Percentiles rank a stretch among this genome's conserved stretches.
Evolutionary conservation across 257 asterid species (phyloP).

Genomic region (Thymus quinquecostatus): DNA sequence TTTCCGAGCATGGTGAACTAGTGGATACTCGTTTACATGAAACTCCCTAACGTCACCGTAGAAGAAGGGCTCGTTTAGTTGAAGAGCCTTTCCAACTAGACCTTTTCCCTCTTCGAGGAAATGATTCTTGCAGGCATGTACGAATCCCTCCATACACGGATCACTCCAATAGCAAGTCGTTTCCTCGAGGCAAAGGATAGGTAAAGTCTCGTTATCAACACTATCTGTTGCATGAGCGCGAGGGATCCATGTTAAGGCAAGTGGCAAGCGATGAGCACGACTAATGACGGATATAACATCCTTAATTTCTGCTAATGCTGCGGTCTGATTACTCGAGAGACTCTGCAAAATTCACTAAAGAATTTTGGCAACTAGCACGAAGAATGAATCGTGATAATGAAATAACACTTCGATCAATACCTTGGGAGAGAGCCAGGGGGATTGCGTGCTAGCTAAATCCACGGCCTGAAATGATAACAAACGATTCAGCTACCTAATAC

Average conservation of each 20-base stretch:
- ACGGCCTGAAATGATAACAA: slow-evolving; percentile 53
- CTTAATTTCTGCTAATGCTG: slow-evolving; percentile 61
- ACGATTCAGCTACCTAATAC: background rate
- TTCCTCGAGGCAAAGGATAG: slow-evolving; percentile 51
- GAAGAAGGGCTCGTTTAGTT: slow-evolving; percentile 64
- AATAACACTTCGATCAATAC: slow-evolving; percentile 29
- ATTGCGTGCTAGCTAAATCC: slow-evolving; percentile 52
- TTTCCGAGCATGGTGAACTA: slow-evolving; percentile 85
- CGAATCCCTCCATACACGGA: slow-evolving; percentile 56
- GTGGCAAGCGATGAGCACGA: slow-evolving; percentile 68
- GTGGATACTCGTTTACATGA: slow-evolving; percentile 70
- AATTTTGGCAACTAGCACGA: slow-evolving; percentile 3
- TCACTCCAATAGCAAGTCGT: slow-evolving; percentile 56
- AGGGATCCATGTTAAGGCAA: slow-evolving; percentile 78
- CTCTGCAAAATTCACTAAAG: slow-evolving; percentile 35
- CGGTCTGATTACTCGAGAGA: slow-evolving; percentile 57
- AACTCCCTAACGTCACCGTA: slow-evolving; percentile 60
- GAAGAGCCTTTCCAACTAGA: slow-evolving; percentile 72
- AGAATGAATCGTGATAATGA: slow-evolving; percentile 2
- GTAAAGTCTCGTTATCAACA: background rate
- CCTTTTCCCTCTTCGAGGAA: slow-evolving; percentile 79
- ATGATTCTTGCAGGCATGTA: slow-evolving; percentile 63
- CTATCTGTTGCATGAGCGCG: slow-evolving; percentile 39
- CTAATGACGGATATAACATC: slow-evolving; percentile 61
- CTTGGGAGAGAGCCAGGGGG: slow-evolving; percentile 55